Evolutionary conservation across 768 basidiomycete species (phyloP).

Genomic region (Hirschioporus abietinus): DNA sequence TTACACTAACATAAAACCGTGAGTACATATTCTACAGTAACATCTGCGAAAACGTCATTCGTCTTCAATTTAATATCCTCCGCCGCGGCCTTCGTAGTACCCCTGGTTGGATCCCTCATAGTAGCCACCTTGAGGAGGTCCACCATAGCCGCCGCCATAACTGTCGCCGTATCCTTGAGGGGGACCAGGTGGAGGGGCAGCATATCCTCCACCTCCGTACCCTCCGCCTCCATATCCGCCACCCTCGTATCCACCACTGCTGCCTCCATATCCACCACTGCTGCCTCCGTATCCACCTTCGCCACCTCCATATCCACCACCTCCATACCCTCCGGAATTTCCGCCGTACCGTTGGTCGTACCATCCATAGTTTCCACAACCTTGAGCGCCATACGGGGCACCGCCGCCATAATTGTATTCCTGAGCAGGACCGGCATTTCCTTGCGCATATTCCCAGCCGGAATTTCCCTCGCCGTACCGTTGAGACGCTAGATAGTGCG

Average conservation of each 20-base stretch:
- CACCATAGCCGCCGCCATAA: background rate
- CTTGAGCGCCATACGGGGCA: conserved; percentile 9
- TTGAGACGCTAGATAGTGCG: conserved; percentile 17
- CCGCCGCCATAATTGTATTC: conserved; percentile 16
- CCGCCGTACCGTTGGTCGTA: background rate
- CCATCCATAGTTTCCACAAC: conserved; percentile 3
- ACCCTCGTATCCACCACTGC: background rate
- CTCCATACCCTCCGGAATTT: background rate
- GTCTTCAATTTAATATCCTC: background rate
- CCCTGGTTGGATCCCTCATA: background rate
- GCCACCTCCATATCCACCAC: conserved; percentile 1
- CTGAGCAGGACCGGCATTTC: conserved; percentile 11
- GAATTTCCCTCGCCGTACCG: conserved; percentile 14
- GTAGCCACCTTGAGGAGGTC: background rate
- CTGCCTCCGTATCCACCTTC: background rate
- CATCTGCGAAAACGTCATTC: background rate
- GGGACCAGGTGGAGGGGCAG: background rate
- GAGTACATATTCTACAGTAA: background rate
- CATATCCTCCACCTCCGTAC: conserved; percentile 1
- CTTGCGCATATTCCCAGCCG: conserved; percentile 16
- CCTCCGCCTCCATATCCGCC: background rate
- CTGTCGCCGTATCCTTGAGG: conserved; percentile 1
- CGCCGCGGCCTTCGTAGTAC: background rate
- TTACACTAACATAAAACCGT: background rate
- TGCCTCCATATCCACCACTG: background rate